A percentile compares a stretch with the other conserved stretches of the same genome.
Evolutionary conservation across 2,329 filamentous ascomycete genomes (phyloP).

Genomic region (Fusarium mangiferae): DNA sequence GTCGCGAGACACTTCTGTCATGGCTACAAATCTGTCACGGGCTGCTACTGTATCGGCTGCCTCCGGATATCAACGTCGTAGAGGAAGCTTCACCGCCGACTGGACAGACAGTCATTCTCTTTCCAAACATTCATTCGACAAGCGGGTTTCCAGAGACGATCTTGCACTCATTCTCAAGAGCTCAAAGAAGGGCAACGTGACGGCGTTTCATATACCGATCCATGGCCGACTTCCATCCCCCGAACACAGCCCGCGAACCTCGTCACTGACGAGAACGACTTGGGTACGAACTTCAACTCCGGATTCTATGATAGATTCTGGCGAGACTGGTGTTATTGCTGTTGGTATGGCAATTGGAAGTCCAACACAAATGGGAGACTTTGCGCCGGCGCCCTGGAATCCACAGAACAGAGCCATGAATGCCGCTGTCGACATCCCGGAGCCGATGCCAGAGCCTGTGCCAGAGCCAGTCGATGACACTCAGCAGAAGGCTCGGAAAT

Average conservation of each 20-base stretch:
- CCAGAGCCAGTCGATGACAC: conserved; percentile 44
- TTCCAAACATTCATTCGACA: conserved; percentile 43
- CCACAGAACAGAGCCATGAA: conserved; percentile 43
- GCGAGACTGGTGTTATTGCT: conserved; percentile 49
- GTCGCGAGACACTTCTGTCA: conserved; percentile 30
- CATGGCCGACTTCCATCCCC: conserved; percentile 57
- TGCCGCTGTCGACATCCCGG: conserved; percentile 32
- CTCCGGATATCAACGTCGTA: conserved; percentile 35
- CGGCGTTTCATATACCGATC: conserved; percentile 54
- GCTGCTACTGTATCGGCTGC: conserved; percentile 40
- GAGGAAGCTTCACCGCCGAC: conserved; percentile 39
- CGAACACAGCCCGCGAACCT: conserved; percentile 52
- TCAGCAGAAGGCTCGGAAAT: conserved; percentile 63
- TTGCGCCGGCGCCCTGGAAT: conserved; percentile 43
- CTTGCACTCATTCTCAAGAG: conserved; percentile 47
- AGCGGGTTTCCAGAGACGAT: conserved; percentile 59
- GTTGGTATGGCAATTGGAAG: conserved; percentile 83
- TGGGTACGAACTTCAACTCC: conserved; percentile 55
- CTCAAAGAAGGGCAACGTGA: conserved; percentile 48
- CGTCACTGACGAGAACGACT: conserved; percentile 44
- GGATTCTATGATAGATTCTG: conserved; percentile 53
- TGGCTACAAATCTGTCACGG: conserved; percentile 40
- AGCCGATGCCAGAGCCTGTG: conserved; percentile 23
- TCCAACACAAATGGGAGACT: conserved; percentile 60
- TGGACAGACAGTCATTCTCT: conserved; percentile 25